These are phyloP conservation scores for Tetrapisispora pingtungensis DNA, from an alignment of 805 yeast genomes.

Conservation along the genomic window DNA sequence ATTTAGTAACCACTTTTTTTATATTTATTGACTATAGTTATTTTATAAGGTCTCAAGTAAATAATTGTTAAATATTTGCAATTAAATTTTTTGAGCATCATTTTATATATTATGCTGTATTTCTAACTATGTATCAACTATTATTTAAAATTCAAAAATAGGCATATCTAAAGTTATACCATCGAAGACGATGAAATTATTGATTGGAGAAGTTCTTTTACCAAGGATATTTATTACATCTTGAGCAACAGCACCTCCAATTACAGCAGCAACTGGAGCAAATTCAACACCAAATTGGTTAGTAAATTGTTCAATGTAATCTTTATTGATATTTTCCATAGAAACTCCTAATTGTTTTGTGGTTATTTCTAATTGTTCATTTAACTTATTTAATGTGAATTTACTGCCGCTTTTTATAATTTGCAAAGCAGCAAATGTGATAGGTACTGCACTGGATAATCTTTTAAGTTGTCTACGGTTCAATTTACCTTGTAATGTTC, in stretches of 20 bases:
- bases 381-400: slow-evolving; percentile 25
- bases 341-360: slow-evolving; percentile 39
- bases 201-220: slow-evolving; percentile 67
- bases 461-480: slow-evolving; percentile 25
- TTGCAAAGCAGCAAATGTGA: slow-evolving; percentile 42
- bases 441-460: slow-evolving; percentile 35
- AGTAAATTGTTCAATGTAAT: slow-evolving; percentile 32
- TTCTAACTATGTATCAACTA: background rate
- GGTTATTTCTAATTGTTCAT: slow-evolving; percentile 20
- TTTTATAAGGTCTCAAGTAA: too few species aligned
- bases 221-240: slow-evolving; percentile 79
- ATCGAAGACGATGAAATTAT: slow-evolving; percentile 71
- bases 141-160: slow-evolving; percentile 37
- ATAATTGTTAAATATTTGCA: too few species aligned
- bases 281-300: slow-evolving; percentile 52
- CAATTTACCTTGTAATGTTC: slow-evolving; percentile 29
- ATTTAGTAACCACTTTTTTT: too few species aligned
- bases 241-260: slow-evolving; percentile 87
- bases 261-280: slow-evolving; percentile 73
- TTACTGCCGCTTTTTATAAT: slow-evolving; percentile 10
- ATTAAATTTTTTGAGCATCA: too few species aligned
- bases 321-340: slow-evolving; percentile 32
- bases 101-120: background rate
- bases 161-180: slow-evolving; percentile 68
- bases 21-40: background rate